Conservation (phyloP, 2,329 filamentous ascomycete species). For the Epichloe coenophiala region DNA sequence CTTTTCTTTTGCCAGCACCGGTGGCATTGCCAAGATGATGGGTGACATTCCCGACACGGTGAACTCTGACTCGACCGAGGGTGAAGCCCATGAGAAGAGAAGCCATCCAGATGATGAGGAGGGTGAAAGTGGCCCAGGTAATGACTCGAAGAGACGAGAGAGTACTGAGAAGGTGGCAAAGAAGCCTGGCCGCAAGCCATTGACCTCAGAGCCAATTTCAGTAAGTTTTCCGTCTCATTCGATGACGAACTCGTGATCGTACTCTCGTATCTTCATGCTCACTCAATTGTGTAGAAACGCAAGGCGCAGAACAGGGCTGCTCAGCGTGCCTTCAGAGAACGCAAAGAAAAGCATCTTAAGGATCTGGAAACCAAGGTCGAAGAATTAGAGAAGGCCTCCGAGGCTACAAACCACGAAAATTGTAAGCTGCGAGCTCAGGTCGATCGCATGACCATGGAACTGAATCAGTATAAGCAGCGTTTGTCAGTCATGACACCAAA, state of each 20-base stretch:
- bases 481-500: constrained; percentile 44
- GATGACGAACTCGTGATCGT: not conserved
- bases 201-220: constrained; percentile 89
- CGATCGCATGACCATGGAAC: constrained; percentile 70
- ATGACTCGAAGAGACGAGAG: constrained; percentile 58
- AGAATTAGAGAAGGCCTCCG: constrained; percentile 68
- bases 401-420: constrained; percentile 77
- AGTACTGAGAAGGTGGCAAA: constrained; percentile 76
- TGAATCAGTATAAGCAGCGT: constrained; percentile 83
- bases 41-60: constrained; percentile 50
- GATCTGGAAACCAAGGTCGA: constrained; percentile 69
- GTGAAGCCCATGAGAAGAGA: constrained; percentile 49
- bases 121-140: constrained; percentile 38
- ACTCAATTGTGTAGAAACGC: constrained; percentile 50
- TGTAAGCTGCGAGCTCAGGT: constrained; percentile 71
- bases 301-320: constrained; percentile 93
- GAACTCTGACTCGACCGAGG: constrained; percentile 46
- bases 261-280: not conserved
- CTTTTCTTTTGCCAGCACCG: constrained; percentile 36
- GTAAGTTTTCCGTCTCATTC: constrained; percentile 42
- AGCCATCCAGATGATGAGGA: constrained; percentile 59
- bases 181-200: constrained; percentile 90
- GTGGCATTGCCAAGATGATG: constrained; percentile 50
- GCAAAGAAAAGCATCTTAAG: constrained; percentile 84
- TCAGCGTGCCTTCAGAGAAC: constrained; percentile 84